Percentiles rank a stretch among this genome's conserved stretches.
phyloP scores from a whole-genome alignment of 129 eudicot species.

The Logfia minima region DNA sequence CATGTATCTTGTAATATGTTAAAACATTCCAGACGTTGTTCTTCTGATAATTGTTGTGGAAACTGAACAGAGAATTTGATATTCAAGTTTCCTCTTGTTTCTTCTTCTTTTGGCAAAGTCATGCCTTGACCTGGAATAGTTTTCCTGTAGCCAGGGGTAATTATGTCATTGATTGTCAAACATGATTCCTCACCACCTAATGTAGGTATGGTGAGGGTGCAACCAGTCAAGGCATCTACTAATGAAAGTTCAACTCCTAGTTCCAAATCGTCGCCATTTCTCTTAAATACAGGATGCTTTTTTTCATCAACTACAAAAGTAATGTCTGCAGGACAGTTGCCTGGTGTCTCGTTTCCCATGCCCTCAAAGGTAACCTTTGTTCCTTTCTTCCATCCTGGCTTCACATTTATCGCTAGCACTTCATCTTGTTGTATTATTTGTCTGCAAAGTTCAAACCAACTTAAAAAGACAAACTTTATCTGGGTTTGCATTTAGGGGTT shows the following conservation, averaged over 20 bases:
- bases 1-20: slow-evolving; percentile 46
- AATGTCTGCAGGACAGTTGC: slow-evolving; percentile 41
- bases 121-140: slow-evolving; percentile 62
- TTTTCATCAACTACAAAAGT: slow-evolving; percentile 51
- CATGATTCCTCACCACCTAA: slow-evolving; percentile 40
- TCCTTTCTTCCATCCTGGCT: slow-evolving; percentile 82
- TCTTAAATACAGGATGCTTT: slow-evolving; percentile 46
- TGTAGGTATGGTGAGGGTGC: slow-evolving; percentile 49
- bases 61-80: slow-evolving; percentile 51
- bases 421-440: slow-evolving; percentile 54
- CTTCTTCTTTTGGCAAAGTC: slow-evolving; percentile 47
- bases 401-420: slow-evolving; percentile 58
- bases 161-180: slow-evolving; percentile 43
- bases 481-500: background rate
- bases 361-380: slow-evolving; percentile 66
- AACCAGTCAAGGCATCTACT: slow-evolving; percentile 62
- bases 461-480: background rate
- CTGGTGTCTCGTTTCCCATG: slow-evolving; percentile 49
- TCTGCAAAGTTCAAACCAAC: slow-evolving; percentile 32
- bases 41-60: slow-evolving; percentile 47
- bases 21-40: slow-evolving; percentile 44
- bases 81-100: slow-evolving; percentile 56
- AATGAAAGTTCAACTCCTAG: slow-evolving; percentile 47
- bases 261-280: slow-evolving; percentile 60
- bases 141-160: slow-evolving; percentile 53